Percentiles rank a stretch among this genome's conserved stretches.
phyloP scores from a whole-genome alignment of 805 yeast genomes.

The Candida patagonica region DNA sequence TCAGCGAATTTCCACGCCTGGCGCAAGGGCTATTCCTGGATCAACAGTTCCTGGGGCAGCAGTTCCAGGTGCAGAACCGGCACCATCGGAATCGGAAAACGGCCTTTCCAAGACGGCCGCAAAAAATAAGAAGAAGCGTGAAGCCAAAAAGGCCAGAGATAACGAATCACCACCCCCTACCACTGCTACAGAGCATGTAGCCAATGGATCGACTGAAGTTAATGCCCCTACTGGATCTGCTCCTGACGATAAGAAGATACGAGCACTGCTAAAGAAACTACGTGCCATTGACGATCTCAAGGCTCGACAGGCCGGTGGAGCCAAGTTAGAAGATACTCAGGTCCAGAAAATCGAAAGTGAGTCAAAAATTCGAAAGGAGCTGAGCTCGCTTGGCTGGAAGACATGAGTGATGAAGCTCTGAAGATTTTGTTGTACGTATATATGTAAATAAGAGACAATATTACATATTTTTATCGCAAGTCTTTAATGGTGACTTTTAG shows the following conservation, averaged over 20 bases:
- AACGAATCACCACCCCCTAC: constrained; percentile 23
- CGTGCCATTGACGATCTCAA: constrained; percentile 92
- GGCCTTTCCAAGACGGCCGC: constrained; percentile 56
- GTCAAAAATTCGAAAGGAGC: constrained; percentile 65
- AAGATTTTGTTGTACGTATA: constrained; percentile 1
- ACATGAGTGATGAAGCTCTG: constrained; percentile 19
- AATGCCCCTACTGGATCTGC: constrained; percentile 8
- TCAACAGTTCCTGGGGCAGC: constrained; percentile 17
- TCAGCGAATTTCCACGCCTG: constrained; percentile 15
- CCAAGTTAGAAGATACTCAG: constrained; percentile 87
- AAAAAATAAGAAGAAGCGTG: constrained; percentile 70
- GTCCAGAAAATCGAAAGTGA: constrained; percentile 82
- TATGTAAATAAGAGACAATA: neutral
- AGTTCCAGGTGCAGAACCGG: constrained; percentile 22
- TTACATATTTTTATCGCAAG: constrained; percentile 29
- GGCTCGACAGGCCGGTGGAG: constrained; percentile 74
- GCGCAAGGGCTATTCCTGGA: constrained; percentile 10
- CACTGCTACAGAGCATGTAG: constrained; percentile 10
- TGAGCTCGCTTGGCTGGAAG: constrained; percentile 66
- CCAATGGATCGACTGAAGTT: constrained; percentile 27
- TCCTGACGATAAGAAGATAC: constrained; percentile 84
- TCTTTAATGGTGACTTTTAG: constrained; percentile 44
- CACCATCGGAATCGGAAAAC: constrained; percentile 39
- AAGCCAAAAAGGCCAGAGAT: constrained; percentile 14
- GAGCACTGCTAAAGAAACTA: constrained; percentile 83